phyloP scores from a whole-genome alignment of 163 green algal species.

The Chlorella variabilis region DNA sequence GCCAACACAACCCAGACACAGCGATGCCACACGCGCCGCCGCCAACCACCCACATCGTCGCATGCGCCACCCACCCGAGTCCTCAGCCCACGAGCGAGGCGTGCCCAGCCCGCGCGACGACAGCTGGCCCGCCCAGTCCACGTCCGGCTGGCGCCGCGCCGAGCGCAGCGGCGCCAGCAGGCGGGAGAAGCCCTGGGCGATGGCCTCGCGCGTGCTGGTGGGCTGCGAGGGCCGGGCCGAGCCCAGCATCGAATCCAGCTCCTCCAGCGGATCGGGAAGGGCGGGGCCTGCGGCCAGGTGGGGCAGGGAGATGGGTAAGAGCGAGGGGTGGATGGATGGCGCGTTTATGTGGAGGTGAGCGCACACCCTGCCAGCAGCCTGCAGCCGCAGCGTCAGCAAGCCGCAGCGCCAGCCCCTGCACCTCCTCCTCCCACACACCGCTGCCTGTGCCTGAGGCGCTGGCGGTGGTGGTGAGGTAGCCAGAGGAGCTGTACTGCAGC shows the following conservation, averaged over 20 bases:
- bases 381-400: too few relatives aligned
- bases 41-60: too few relatives aligned
- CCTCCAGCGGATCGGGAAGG: slow-evolving; percentile 8
- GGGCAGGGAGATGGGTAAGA: neutral
- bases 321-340: neutral
- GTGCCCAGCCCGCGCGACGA: slow-evolving; percentile 22
- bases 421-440: neutral
- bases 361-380: too few relatives aligned
- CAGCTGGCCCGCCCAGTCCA: slow-evolving; percentile 20
- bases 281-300: neutral
- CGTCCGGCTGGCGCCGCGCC: neutral
- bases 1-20: too few relatives aligned
- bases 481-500: neutral
- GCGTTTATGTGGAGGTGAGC: too few relatives aligned
- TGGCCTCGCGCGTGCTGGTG: neutral
- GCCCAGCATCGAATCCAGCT: slow-evolving; percentile 22
- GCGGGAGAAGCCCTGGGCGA: slow-evolving; percentile 12
- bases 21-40: too few relatives aligned
- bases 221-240: neutral
- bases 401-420: too few relatives aligned
- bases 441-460: too few relatives aligned
- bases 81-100: slow-evolving; percentile 23
- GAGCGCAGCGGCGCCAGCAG: slow-evolving; percentile 33
- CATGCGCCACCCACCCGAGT: slow-evolving; percentile 14
- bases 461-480: too few relatives aligned